Conservation (phyloP, 140 eudicot genomes). For the Bidens hawaiensis region DNA sequence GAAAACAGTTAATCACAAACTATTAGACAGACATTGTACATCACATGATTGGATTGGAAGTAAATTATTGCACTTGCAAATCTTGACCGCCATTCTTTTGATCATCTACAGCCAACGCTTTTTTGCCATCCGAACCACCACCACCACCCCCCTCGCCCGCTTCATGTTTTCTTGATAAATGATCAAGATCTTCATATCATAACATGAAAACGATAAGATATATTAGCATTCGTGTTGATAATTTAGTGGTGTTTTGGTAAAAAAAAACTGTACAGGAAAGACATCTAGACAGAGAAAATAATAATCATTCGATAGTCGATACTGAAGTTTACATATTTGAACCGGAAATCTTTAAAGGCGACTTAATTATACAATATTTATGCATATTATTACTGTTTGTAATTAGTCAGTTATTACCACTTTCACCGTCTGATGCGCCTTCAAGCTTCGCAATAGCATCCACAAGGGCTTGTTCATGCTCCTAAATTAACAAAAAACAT, state of each 20-base stretch:
- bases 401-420: conserved; percentile 63
- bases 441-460: conserved; percentile 80
- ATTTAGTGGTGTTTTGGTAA: background rate
- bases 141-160: no score
- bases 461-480: conserved; percentile 80
- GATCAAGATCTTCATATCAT: conserved; percentile 26
- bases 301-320: conserved; percentile 1
- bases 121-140: conserved; percentile 33
- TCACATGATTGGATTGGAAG: background rate
- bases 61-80: conserved; percentile 14
- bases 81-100: conserved; percentile 26
- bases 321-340: conserved; percentile 13
- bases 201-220: conserved; percentile 13
- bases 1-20: conserved; percentile 23
- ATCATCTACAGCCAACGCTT: conserved; percentile 23
- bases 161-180: conserved; percentile 39
- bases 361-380: conserved; percentile 23
- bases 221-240: background rate
- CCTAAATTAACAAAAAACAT: conserved; percentile 42
- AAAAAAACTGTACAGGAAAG: background rate
- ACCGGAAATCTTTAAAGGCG: conserved; percentile 15
- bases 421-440: conserved; percentile 82
- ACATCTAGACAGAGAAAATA: background rate
- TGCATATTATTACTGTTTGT: conserved; percentile 19
- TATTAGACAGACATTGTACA: conserved; percentile 30